Evolutionary conservation across 345 rosid genomes (phyloP).

Genomic region (Punica granatum): DNA sequence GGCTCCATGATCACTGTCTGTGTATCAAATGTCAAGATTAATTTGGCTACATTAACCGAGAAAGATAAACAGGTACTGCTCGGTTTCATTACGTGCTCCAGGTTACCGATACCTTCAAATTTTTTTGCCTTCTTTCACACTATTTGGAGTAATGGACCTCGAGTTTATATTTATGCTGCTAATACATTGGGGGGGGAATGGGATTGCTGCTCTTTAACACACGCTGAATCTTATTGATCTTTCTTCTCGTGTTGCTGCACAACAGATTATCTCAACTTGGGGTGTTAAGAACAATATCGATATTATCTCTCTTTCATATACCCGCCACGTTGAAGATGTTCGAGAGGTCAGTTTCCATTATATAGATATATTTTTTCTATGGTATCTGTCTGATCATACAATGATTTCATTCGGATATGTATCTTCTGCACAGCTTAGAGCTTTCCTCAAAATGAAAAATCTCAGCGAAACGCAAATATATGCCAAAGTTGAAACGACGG

Average conservation of each 20-base stretch:
- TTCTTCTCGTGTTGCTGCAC: not conserved
- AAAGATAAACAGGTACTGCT: slow-evolving; percentile 24
- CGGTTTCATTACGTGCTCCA: not conserved
- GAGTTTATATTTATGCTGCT: too few relatives aligned
- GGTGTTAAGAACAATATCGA: slow-evolving; percentile 22
- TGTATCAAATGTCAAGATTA: slow-evolving; percentile 16
- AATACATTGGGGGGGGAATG: not conserved
- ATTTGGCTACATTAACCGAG: slow-evolving; percentile 25
- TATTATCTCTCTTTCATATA: slow-evolving; percentile 24
- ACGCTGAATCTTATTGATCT: not conserved
- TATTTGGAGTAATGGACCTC: too few relatives aligned
- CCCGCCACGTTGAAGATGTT: slow-evolving; percentile 25
- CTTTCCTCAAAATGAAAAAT: slow-evolving; percentile 17
- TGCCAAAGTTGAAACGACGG: slow-evolving; percentile 29
- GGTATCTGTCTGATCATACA: too few relatives aligned
- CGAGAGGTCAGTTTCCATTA: slow-evolving; percentile 17
- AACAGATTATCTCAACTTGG: slow-evolving; percentile 26
- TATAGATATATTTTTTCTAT: not conserved
- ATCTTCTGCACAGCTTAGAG: slow-evolving; percentile 23
- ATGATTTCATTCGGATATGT: not conserved
- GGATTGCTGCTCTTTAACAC: not conserved
- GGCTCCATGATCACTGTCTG: slow-evolving; percentile 24
- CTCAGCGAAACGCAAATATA: slow-evolving; percentile 24
- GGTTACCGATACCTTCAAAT: not conserved
- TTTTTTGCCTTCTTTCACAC: not conserved